Conservation (phyloP, 2,329 filamentous ascomycete genomes). For the Raffaelea albimanens region DNA sequence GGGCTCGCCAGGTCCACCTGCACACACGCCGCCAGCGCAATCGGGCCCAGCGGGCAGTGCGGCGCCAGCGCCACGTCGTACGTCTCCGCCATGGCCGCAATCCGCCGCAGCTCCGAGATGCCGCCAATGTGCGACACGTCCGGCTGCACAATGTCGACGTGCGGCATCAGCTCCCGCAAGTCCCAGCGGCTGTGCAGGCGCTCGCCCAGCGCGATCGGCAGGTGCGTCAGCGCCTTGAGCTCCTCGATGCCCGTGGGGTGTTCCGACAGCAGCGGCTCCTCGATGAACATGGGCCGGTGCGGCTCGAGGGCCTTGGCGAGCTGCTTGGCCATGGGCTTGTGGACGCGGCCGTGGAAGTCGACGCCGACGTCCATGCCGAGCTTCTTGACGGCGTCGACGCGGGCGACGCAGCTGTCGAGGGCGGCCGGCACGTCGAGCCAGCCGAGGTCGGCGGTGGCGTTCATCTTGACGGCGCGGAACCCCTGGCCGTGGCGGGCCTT, state of each 20-base stretch:
- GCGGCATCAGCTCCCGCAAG: slow-evolving; percentile 52
- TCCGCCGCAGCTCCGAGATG: slow-evolving; percentile 53
- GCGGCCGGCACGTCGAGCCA: slow-evolving; percentile 56
- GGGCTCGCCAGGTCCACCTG: slow-evolving; percentile 46
- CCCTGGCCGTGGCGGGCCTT: slow-evolving; percentile 43
- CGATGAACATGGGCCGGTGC: slow-evolving; percentile 54
- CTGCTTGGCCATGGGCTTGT: slow-evolving; percentile 63
- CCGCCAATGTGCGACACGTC: slow-evolving; percentile 57
- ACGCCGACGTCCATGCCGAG: slow-evolving; percentile 57
- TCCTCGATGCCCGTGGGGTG: slow-evolving; percentile 49
- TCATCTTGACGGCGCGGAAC: slow-evolving; percentile 57
- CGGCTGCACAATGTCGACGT: slow-evolving; percentile 57
- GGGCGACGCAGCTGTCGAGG: slow-evolving; percentile 48
- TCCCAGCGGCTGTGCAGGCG: slow-evolving; percentile 58
- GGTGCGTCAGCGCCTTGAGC: slow-evolving; percentile 42
- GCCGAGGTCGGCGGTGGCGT: slow-evolving; percentile 57
- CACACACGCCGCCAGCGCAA: slow-evolving; percentile 55
- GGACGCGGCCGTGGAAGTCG: slow-evolving; percentile 60
- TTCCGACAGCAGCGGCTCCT: slow-evolving; percentile 56
- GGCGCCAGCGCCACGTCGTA: slow-evolving; percentile 59
- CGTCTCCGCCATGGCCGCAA: slow-evolving; percentile 54
- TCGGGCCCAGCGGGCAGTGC: slow-evolving; percentile 57
- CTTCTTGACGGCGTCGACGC: slow-evolving; percentile 52
- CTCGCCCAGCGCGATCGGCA: slow-evolving; percentile 57
- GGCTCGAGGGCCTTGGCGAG: slow-evolving; percentile 53